Evolutionary conservation across 202 grass and related monocot species (phyloP), one percentile per base, ranked within the genome.

Genomic region (Saccharum hybrid): DNA sequence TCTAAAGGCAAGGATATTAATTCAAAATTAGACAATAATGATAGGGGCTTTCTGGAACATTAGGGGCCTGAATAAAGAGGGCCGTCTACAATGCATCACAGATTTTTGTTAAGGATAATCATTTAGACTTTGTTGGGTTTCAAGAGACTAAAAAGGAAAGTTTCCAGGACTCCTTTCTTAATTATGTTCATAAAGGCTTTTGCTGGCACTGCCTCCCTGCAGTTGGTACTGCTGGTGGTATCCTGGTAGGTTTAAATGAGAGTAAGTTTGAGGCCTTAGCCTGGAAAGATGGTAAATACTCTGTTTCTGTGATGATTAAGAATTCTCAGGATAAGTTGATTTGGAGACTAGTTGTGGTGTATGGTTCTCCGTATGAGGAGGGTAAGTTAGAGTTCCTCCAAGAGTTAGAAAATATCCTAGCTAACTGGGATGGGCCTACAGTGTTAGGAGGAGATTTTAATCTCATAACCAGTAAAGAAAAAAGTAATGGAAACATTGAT

Each of bases 251-350:
- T 2, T 6, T 71, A 0, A 45, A 7, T 15, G 10, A 0, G 7
- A 8, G 1, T 1, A 66, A 15, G 6, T 36, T 34, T 18, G 5
- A 18, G 0, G 6, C 34, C 7, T 0, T 37, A 1, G 8, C 1
- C 1, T 66, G 31, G 30, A 1, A 66, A 8, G 1, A 15, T 2
- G 31, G 8, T 1, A 2, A 66, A 0, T 37, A 16, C 1, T 38
- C 0, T 54, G 14, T 19, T 0, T 5, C 8, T n/a, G 43, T 16
- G 0, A 0, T 5, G 0, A 1, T 33, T 0, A 5, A 5, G 28
- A n/a, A 36, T 13, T 5, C 5, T 2, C 0, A 0, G 0, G 52
- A 37, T 6, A 21, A 40, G 1, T 3, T 8, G 1, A 5, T 5
- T 3, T 22, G 33, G 51, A 60, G 52, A 1, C 0, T 60, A 0